These are phyloP conservation scores for Phytophthora pini DNA, from an alignment of 352 stramenopile species.

Conservation along the genomic window DNA sequence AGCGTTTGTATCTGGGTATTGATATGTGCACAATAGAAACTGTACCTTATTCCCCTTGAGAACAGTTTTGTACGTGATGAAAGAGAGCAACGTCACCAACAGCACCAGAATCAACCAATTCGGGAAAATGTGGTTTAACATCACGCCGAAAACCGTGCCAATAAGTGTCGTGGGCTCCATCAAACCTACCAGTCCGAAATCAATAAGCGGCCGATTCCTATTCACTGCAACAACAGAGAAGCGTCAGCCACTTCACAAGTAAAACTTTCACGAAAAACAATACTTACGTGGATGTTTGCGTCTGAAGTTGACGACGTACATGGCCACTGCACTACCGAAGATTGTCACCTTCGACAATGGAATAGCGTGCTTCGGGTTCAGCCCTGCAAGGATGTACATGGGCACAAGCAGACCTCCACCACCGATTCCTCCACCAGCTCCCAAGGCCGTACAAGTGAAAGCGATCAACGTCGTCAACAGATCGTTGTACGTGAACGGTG, in stretches of 20 bases:
- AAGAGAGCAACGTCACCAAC: constrained; percentile 67
- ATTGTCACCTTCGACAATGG: constrained; percentile 97
- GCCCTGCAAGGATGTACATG: constrained; percentile 94
- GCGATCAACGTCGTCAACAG: constrained; percentile 66
- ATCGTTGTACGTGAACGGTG: constrained; percentile 69
- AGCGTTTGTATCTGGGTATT: background rate
- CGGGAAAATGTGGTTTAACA: constrained; percentile 79
- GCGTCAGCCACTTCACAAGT: background rate
- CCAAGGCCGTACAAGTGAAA: constrained; percentile 86
- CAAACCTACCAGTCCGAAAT: constrained; percentile 97
- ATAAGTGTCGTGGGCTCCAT: constrained; percentile 95
- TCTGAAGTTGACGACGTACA: constrained; percentile 92
- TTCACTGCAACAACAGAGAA: constrained; percentile 39
- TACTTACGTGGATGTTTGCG: constrained; percentile 92
- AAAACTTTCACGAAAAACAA: background rate
- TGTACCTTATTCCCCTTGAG: constrained; percentile 68
- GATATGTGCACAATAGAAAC: background rate
- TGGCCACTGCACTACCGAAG: constrained; percentile 95
- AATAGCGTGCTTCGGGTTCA: constrained; percentile 95
- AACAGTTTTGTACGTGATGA: constrained; percentile 72
- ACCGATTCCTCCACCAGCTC: constrained; percentile 89
- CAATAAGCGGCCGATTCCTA: constrained; percentile 93
- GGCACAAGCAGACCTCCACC: constrained; percentile 96
- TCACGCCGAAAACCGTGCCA: constrained; percentile 75
- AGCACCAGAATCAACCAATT: constrained; percentile 82